phyloP scores from a whole-genome alignment of 805 yeast species.

The Ogataea ganodermae region DNA sequence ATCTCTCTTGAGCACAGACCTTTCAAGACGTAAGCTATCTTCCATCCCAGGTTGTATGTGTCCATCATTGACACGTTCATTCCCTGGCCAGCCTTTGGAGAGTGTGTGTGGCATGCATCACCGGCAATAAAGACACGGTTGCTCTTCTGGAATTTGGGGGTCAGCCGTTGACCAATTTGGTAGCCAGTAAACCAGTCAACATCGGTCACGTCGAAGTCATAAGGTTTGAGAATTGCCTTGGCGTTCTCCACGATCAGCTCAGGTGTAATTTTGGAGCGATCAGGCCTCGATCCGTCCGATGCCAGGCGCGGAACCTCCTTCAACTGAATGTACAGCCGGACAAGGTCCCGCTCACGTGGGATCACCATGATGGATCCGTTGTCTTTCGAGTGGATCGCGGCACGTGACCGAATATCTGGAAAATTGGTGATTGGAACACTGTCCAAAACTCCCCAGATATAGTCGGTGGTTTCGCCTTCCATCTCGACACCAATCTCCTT shows the following conservation, averaged over 20 bases:
- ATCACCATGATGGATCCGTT: conserved; percentile 37
- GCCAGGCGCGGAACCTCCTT: conserved; percentile 24
- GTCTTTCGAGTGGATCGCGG: conserved; percentile 37
- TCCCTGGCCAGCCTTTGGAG: conserved; percentile 95
- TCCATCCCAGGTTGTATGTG: conserved; percentile 35
- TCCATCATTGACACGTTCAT: conserved; percentile 57
- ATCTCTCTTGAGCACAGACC: conserved; percentile 30
- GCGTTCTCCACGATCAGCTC: conserved; percentile 33
- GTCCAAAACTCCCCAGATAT: conserved; percentile 40
- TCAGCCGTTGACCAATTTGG: conserved; percentile 58
- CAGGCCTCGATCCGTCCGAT: conserved; percentile 26
- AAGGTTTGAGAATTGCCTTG: conserved; percentile 26
- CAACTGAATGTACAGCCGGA: conserved; percentile 36
- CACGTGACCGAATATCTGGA: conserved; percentile 37
- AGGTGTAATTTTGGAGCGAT: conserved; percentile 37
- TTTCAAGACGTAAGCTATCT: conserved; percentile 34
- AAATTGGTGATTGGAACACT: conserved; percentile 38
- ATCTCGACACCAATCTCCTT: conserved; percentile 35
- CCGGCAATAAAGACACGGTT: conserved; percentile 62
- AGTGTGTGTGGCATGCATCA: conserved; percentile 94
- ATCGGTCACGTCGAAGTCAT: conserved; percentile 29
- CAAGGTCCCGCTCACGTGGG: conserved; percentile 38
- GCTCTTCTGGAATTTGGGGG: conserved; percentile 36
- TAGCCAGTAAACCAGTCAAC: conserved; percentile 37
- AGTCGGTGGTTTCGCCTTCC: conserved; percentile 39